Conservation (phyloP, 371 early-diverging fungal genomes). For the Rhizopus arrhizus region DNA sequence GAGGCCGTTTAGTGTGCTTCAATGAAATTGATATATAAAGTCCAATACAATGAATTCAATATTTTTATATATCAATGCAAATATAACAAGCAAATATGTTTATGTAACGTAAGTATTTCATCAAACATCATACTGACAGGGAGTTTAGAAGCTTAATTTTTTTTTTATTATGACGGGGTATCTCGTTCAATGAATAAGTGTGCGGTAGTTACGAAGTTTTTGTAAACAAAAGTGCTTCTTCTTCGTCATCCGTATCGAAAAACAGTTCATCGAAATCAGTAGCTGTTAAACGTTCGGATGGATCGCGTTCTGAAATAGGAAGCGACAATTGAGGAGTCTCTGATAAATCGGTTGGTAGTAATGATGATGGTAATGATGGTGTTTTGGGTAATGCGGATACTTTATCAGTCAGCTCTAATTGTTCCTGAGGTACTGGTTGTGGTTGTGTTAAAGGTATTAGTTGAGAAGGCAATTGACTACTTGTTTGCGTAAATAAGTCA, state of each 20-base stretch:
- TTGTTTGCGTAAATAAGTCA: constrained; percentile 1
- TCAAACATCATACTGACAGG: too few relatives aligned
- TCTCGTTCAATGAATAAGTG: background rate
- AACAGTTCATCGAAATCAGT: background rate
- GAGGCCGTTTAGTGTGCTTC: too few relatives aligned
- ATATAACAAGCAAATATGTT: too few relatives aligned
- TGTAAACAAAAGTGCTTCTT: background rate
- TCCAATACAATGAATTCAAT: too few relatives aligned
- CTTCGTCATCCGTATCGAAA: background rate
- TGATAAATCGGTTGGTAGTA: background rate
- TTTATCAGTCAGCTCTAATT: background rate
- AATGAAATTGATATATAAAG: too few relatives aligned
- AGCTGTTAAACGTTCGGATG: background rate
- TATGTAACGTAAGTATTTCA: too few relatives aligned
- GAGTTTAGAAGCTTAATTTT: too few relatives aligned
- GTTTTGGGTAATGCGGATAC: background rate
- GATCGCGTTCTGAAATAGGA: background rate
- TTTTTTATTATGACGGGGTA: background rate
- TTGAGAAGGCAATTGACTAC: background rate
- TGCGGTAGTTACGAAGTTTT: background rate
- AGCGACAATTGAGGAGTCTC: background rate
- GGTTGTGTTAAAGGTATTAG: background rate
- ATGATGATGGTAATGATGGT: background rate
- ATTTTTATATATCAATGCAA: too few relatives aligned
- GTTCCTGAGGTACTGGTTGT: background rate